Conservation (phyloP, 768 basidiomycete genomes). For the Pulveroboletus ravenelii region DNA sequence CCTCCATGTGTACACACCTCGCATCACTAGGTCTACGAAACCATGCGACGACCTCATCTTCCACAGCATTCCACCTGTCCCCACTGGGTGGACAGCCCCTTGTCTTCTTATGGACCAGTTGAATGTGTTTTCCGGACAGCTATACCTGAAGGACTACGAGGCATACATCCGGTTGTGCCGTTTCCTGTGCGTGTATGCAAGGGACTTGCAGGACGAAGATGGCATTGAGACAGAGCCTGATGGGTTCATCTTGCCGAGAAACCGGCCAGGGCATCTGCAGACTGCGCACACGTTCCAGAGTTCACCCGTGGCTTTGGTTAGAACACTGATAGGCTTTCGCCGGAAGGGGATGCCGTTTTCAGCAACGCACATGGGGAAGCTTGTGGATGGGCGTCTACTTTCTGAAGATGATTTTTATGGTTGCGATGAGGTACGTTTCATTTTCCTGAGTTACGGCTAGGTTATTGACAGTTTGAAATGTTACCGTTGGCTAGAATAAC, state of each 20-base stretch:
- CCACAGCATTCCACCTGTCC: conserved; percentile 2
- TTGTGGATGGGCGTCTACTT: conserved; percentile 30
- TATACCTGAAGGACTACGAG: background rate
- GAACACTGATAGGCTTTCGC: conserved; percentile 22
- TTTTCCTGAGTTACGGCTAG: background rate
- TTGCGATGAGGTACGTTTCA: background rate
- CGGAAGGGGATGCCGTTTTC: conserved; percentile 38
- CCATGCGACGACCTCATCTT: conserved; percentile 34
- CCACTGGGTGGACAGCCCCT: background rate
- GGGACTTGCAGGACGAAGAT: conserved; percentile 7
- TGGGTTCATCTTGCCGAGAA: conserved; percentile 19
- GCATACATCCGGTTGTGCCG: background rate
- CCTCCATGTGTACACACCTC: conserved; percentile 42
- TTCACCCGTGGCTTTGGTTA: conserved; percentile 33
- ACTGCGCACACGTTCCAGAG: conserved; percentile 25
- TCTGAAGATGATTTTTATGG: conserved; percentile 7
- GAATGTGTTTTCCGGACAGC: background rate
- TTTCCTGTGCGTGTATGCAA: conserved; percentile 6
- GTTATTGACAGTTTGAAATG: background rate
- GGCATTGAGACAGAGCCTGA: conserved; percentile 7
- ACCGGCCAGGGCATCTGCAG: conserved; percentile 8
- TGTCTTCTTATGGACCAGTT: conserved; percentile 1
- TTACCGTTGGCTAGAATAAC: background rate
- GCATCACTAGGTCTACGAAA: conserved; percentile 31
- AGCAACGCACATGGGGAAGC: conserved; percentile 32